These are phyloP conservation scores for Pisolithus marmoratus DNA, from an alignment of 768 basidiomycete genomes.

Conservation along the genomic window DNA sequence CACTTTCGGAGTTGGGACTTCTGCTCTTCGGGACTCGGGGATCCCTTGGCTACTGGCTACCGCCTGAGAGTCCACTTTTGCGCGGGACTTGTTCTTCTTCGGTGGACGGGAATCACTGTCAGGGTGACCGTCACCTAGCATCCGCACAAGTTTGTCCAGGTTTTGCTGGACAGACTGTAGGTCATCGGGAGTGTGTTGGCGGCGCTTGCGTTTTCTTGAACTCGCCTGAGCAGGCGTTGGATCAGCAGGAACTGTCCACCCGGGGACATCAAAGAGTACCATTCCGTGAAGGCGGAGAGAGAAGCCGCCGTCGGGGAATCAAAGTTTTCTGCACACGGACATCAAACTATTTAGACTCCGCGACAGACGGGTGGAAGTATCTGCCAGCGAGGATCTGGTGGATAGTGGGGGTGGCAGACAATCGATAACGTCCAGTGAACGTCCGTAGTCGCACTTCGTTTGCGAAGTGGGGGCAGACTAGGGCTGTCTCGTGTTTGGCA, in stretches of 20 bases:
- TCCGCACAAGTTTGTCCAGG: slow-evolving; percentile 56
- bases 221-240: slow-evolving; percentile 34
- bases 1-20: slow-evolving; percentile 7
- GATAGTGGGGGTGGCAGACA: too few species aligned
- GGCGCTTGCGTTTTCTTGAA: slow-evolving; percentile 49
- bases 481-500: neutral
- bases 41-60: neutral
- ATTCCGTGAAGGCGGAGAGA: slow-evolving; percentile 19
- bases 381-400: too few species aligned
- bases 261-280: slow-evolving; percentile 61
- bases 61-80: slow-evolving; percentile 2
- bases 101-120: slow-evolving; percentile 8
- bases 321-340: neutral
- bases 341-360: too few species aligned
- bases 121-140: slow-evolving; percentile 29
- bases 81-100: slow-evolving; percentile 15
- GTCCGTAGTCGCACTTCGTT: too few species aligned
- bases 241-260: slow-evolving; percentile 51
- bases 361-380: too few species aligned
- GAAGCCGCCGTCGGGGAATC: neutral
- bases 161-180: slow-evolving; percentile 41
- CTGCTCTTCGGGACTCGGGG: slow-evolving; percentile 1
- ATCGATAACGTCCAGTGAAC: too few species aligned
- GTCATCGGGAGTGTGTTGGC: slow-evolving; percentile 35
- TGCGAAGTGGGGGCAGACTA: neutral